These are phyloP conservation scores for Plasmodiophora brassicae DNA, from an alignment of 208 protist genomes.

Conservation along the genomic window DNA sequence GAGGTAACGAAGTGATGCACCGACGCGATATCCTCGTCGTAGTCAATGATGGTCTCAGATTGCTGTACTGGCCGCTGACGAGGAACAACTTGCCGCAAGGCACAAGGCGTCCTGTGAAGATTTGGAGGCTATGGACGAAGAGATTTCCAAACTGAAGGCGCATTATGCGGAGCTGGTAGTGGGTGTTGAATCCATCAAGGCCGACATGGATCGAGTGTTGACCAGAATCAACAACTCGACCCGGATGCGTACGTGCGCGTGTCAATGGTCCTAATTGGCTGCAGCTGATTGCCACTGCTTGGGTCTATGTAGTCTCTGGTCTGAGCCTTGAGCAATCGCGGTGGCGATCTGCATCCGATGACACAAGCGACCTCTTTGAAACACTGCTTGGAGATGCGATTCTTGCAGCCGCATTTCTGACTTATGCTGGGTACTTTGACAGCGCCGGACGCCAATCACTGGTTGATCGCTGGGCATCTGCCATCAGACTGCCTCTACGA, in stretches of 20 bases:
- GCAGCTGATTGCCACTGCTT: conserved; percentile 78
- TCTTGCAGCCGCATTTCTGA: conserved; percentile 84
- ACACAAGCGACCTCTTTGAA: conserved; percentile 73
- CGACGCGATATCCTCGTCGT: no score
- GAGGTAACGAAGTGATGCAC: conserved; percentile 68
- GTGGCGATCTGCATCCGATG: conserved; percentile 80
- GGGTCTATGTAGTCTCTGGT: conserved; percentile 77
- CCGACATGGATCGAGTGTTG: conserved; percentile 25
- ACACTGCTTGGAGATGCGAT: conserved; percentile 91
- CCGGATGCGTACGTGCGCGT: not conserved
- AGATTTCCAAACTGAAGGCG: conserved; percentile 74
- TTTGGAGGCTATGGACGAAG: conserved; percentile 56
- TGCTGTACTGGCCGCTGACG: conserved; percentile 71
- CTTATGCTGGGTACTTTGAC: conserved; percentile 97
- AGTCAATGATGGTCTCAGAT: no score
- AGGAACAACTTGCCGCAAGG: conserved; percentile 61
- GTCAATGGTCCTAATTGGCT: not conserved
- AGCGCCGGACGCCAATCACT: conserved; percentile 70
- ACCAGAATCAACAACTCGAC: not conserved
- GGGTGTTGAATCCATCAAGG: not conserved
- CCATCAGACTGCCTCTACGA: conserved; percentile 42
- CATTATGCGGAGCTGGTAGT: conserved; percentile 60
- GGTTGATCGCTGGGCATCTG: conserved; percentile 43
- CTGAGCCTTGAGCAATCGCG: conserved; percentile 82
- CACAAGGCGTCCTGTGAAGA: conserved; percentile 60